A percentile compares a stretch with the other conserved stretches of the same genome.
Evolutionary conservation across 169 alveolate species (phyloP).

Genomic region (Amoebophrya sp.): DNA sequence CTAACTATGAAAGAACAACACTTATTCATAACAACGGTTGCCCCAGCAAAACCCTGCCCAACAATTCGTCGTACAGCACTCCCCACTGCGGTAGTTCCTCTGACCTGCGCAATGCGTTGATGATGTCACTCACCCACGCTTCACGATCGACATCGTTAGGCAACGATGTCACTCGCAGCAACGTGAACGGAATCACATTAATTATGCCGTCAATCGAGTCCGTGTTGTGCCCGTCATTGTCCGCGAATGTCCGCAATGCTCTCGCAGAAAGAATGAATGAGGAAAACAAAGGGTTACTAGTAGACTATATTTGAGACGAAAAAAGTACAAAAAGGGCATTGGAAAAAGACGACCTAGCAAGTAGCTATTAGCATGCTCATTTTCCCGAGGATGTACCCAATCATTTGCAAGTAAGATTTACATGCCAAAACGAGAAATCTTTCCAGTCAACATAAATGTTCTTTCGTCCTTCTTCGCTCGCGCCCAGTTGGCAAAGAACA

Average conservation of each 20-base stretch:
- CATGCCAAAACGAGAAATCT: too few relatives aligned
- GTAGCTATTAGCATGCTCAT: too few relatives aligned
- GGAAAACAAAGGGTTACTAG: too few relatives aligned
- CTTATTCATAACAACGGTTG: too few relatives aligned
- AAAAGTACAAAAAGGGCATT: too few relatives aligned
- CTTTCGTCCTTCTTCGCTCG: too few relatives aligned
- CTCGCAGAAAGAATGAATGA: too few relatives aligned
- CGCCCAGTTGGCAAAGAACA: neutral
- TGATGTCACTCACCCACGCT: neutral
- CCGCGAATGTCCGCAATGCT: neutral
- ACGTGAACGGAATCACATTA: neutral
- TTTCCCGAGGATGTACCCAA: too few relatives aligned
- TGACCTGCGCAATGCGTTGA: neutral
- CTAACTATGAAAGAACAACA: too few relatives aligned
- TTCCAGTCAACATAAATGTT: neutral
- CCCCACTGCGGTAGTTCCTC: conserved; percentile 13
- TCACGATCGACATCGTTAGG: neutral
- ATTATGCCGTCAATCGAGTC: neutral
- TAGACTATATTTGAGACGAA: too few relatives aligned
- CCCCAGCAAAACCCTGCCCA: neutral
- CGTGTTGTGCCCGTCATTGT: conserved; percentile 20
- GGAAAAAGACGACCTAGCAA: too few relatives aligned
- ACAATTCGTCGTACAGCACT: neutral
- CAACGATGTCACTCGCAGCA: neutral
- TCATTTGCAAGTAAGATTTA: too few relatives aligned